Conservation (phyloP, 176 grass and related monocot species). For the Elymus sibiricus region DNA sequence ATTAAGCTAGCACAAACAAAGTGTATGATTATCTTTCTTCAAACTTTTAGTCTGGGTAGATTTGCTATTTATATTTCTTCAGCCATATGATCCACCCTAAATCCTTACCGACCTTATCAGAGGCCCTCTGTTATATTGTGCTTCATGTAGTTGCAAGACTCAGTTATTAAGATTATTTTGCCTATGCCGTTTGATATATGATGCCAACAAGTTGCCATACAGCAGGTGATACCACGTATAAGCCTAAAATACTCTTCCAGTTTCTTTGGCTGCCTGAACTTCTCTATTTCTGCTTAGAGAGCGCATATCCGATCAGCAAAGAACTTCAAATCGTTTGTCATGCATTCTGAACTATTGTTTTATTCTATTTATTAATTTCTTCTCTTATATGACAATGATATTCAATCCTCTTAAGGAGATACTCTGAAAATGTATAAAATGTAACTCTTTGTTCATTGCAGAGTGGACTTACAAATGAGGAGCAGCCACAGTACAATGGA, state of each 20-base stretch:
- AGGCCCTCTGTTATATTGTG: slow-evolving; percentile 1
- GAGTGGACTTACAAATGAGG: slow-evolving; percentile 31
- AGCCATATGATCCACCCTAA: background rate
- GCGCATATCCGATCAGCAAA: background rate
- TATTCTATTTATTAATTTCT: background rate
- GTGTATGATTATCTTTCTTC: background rate
- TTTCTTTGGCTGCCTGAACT: slow-evolving; percentile 3
- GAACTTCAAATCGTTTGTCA: background rate
- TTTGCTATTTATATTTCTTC: background rate
- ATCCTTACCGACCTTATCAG: background rate
- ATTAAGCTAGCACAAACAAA: slow-evolving; percentile 18
- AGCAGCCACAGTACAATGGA: background rate
- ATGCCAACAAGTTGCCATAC: background rate
- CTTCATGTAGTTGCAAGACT: background rate
- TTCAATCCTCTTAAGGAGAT: background rate
- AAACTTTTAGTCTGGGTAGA: background rate
- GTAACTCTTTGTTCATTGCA: slow-evolving; percentile 23
- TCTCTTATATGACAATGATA: background rate
- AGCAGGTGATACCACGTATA: background rate
- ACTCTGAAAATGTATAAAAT: background rate
- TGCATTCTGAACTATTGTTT: background rate
- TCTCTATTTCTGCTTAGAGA: background rate
- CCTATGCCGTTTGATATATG: background rate
- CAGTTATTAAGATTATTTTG: background rate
- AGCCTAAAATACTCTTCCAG: background rate